Percentiles rank a stretch among this genome's conserved stretches.
Conservation (phyloP, 768 basidiomycete genomes). For the Scleroderma citrinum region DNA sequence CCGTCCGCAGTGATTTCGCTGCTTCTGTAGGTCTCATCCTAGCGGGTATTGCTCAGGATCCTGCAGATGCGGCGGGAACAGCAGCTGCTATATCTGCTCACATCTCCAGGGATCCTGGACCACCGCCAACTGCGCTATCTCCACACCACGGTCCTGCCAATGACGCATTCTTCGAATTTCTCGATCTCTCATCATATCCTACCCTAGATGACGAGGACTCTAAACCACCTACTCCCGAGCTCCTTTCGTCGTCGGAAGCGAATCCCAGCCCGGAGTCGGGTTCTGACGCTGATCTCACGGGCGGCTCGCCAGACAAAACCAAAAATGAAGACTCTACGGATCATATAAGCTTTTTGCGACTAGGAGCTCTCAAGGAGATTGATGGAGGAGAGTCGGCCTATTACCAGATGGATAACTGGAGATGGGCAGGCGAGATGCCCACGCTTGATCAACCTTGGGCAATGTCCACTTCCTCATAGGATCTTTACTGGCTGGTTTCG, state of each 20-base stretch:
- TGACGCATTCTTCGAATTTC: constrained; percentile 42
- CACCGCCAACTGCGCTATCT: constrained; percentile 28
- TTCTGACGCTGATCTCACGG: constrained; percentile 51
- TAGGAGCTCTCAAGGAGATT: constrained; percentile 62
- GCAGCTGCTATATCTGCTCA: constrained; percentile 22
- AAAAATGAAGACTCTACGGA: constrained; percentile 47
- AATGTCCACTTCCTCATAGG: constrained; percentile 41
- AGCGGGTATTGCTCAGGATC: constrained; percentile 47
- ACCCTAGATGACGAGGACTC: constrained; percentile 50
- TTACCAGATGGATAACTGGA: constrained; percentile 54
- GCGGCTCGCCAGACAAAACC: constrained; percentile 42
- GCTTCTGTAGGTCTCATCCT: constrained; percentile 60
- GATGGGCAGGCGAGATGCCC: constrained; percentile 68
- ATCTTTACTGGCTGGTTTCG: constrained; percentile 26
- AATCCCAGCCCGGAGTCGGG: constrained; percentile 75
- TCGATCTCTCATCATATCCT: constrained; percentile 64
- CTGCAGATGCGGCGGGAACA: constrained; percentile 27
- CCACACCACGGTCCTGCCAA: constrained; percentile 33
- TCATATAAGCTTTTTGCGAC: constrained; percentile 45
- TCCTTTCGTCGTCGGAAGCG: constrained; percentile 63
- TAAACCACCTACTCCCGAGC: constrained; percentile 70
- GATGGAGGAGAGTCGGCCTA: constrained; percentile 73
- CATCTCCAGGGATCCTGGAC: constrained; percentile 23
- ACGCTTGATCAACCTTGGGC: constrained; percentile 68
- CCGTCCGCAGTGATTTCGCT: constrained; percentile 42